A percentile compares a stretch with the other conserved stretches of the same genome.
Evolutionary conservation across 1,284 basidiomycete genomes (phyloP).

Genomic region (Austroboletus niveus): DNA sequence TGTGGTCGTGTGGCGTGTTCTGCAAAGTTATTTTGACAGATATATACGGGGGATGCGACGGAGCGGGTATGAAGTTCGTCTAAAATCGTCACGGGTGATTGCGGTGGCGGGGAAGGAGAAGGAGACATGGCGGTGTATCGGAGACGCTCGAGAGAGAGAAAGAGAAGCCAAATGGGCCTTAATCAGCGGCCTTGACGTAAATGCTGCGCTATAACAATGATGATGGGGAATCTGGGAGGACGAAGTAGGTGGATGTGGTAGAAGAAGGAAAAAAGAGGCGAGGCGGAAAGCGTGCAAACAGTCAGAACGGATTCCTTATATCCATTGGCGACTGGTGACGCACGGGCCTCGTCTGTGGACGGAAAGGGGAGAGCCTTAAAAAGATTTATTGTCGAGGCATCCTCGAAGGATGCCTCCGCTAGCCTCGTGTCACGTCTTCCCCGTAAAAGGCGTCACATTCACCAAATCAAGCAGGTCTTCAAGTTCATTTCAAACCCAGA

Average conservation of each 20-base stretch:
- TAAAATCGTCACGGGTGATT: constrained; percentile 19
- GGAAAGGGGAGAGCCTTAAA: constrained; percentile 19
- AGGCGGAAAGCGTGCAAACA: constrained; percentile 8
- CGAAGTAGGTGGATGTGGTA: constrained; percentile 19
- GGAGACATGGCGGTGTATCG: constrained; percentile 27
- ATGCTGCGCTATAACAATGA: constrained; percentile 11
- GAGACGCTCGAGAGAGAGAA: constrained; percentile 13
- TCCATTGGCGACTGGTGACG: constrained; percentile 19
- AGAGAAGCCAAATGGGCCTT: constrained; percentile 10
- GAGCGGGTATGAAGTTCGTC: constrained; percentile 13
- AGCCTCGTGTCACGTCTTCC: constrained; percentile 10
- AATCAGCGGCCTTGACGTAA: constrained; percentile 25
- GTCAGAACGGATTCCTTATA: constrained; percentile 24
- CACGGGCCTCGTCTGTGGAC: constrained; percentile 25
- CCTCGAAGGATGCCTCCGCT: constrained; percentile 22
- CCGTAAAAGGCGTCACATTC: constrained; percentile 6
- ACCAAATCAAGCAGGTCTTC: constrained; percentile 28
- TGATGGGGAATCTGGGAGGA: constrained; percentile 11
- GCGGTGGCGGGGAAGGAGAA: constrained; percentile 23
- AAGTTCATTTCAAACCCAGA: constrained; percentile 27
- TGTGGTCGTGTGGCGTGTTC: constrained; percentile 5
- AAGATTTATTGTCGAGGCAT: constrained; percentile 20
- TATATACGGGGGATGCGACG: constrained; percentile 6
- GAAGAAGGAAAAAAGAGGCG: constrained; percentile 8
- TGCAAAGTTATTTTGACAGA: constrained; percentile 2